Base-by-base conservation (phyloP, 2,329 filamentous ascomycete species). In the Colletotrichum scovillei region DNA sequence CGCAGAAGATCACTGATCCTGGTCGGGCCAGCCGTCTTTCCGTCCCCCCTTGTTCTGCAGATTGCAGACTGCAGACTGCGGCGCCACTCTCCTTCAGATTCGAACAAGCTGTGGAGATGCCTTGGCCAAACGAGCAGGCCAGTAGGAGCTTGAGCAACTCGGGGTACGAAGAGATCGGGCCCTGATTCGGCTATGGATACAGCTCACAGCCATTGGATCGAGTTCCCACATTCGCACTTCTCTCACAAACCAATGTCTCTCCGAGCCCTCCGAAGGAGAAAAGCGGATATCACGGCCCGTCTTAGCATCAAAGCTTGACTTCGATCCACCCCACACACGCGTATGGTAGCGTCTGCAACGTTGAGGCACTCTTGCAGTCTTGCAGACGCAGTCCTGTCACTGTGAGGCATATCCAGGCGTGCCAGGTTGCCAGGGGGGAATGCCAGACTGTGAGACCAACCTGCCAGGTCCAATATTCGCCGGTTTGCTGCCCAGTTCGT, bases 281-380 rank as follows among this genome's bases (percentile, higher is more conserved):
- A 58, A 62, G 70, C 67, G 67, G 67, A 26, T 57, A 57, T 52
- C 46, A 65, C 55, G 67, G 67, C 59, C 70, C 67, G 67, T 70
- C 67, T n/a, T 62, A 52, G 60, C 67, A 70, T 70, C 67, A 56
- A 73, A 73, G 70, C 70, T 70, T 70, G 70, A 73, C 60, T 30
- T 59, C 7, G 66, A 65, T 73, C 69, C 52, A 32, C 65, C 38
- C 69, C 58, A 57, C 58, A 7, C 42, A 22, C 42, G 7, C 19
- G 42, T 49, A 42, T 6, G 38, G 42, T n/a, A 38, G 55, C 19
- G 11, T 32, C 30, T 56, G n/a, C 57, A 62, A 24, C 30, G n/a
- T 52, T 60, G 38, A 5, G 14, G 12, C 30, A 35, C 38, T 42
- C 38, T 42, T 53, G 52, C 16, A 49, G 19, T 42, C 38, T 42